Conservation (phyloP, 2,329 filamentous ascomycete genomes). For the Dactylellina haptotyla region DNA sequence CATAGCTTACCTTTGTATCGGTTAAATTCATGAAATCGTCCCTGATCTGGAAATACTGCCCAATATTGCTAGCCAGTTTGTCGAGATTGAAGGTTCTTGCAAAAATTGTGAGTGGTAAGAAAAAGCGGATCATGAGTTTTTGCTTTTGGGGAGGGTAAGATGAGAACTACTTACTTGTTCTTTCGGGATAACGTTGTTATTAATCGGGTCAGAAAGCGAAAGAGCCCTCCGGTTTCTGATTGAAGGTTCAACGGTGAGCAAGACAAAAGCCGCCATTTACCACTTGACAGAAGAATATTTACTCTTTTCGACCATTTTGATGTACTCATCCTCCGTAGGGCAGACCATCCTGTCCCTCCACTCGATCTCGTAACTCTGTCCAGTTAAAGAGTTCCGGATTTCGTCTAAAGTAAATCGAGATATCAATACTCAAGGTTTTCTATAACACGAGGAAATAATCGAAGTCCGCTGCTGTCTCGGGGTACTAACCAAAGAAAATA, state of each 20-base stretch:
- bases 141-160: background rate
- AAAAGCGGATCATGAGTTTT: too few species aligned
- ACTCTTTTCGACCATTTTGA: conserved; percentile 58
- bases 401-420: too few species aligned
- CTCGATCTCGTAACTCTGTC: conserved; percentile 54
- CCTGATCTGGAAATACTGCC: conserved; percentile 58
- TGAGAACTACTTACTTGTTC: background rate
- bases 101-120: conserved; percentile 51
- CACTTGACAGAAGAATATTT: background rate
- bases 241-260: background rate
- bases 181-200: conserved; percentile 35
- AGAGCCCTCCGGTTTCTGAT: conserved; percentile 56
- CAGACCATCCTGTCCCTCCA: conserved; percentile 52
- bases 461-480: too few species aligned
- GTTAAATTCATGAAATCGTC: conserved; percentile 59
- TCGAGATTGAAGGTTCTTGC: conserved; percentile 52
- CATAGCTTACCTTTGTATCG: background rate
- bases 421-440: too few species aligned
- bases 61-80: conserved; percentile 50
- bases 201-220: conserved; percentile 55
- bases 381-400: conserved; percentile 8
- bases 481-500: conserved; percentile 54
- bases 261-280: background rate
- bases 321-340: conserved; percentile 57
- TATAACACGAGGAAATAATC: too few species aligned